These are phyloP conservation scores for Logfia minima DNA, from an alignment of 129 eudicot genomes.

Conservation along the genomic window DNA sequence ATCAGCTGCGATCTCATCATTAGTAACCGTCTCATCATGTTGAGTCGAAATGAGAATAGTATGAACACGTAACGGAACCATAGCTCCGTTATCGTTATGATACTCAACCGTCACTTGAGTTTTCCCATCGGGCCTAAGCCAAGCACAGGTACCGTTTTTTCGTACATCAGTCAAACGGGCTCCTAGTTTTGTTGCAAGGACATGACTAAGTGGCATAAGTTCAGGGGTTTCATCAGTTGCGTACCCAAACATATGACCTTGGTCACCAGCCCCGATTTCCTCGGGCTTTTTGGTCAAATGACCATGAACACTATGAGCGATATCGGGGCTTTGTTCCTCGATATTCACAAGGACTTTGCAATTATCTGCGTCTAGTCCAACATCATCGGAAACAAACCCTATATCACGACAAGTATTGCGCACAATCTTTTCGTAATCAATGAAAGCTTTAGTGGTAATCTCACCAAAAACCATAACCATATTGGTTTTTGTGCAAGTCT, in stretches of 20 bases:
- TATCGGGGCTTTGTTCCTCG: conserved; percentile 31
- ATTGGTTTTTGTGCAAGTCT: conserved; percentile 27
- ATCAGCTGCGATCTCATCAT: conserved; percentile 29
- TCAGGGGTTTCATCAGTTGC: conserved; percentile 32
- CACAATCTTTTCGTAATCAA: conserved; percentile 29
- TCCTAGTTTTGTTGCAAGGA: conserved; percentile 29
- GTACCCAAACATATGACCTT: conserved; percentile 19
- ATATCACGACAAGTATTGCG: conserved; percentile 24
- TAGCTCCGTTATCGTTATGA: conserved; percentile 28
- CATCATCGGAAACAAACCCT: conserved; percentile 31
- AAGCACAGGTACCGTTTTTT: conserved; percentile 26
- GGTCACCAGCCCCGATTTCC: conserved; percentile 36
- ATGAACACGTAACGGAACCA: conserved; percentile 28
- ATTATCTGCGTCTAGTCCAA: conserved; percentile 28
- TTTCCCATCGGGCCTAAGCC: conserved; percentile 33
- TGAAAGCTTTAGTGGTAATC: conserved; percentile 19
- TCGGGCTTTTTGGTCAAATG: conserved; percentile 23
- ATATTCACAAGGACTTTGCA: conserved; percentile 28
- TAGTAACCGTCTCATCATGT: conserved; percentile 28
- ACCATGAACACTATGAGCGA: conserved; percentile 30
- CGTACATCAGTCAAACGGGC: conserved; percentile 24
- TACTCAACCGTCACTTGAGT: conserved; percentile 33
- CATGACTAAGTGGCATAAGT: conserved; percentile 32
- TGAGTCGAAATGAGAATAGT: conserved; percentile 28
- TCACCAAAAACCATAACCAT: conserved; percentile 33